phyloP scores from a whole-genome alignment of 345 rosid genomes.

The Anastatica hierochuntica region DNA sequence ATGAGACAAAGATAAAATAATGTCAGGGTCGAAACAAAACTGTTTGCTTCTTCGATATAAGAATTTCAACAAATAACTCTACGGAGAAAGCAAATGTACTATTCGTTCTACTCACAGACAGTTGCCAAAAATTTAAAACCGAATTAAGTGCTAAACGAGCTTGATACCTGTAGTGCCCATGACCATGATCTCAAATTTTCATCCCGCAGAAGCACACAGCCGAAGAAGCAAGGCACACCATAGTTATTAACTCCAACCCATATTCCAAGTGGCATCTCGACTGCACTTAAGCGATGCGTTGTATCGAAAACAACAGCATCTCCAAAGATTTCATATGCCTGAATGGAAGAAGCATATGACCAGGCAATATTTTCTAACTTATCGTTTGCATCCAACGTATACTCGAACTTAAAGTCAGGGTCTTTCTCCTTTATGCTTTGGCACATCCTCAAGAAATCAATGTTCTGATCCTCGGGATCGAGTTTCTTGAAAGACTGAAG shows the following conservation, averaged over 20 bases:
- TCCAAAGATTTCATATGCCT: slow-evolving; percentile 77
- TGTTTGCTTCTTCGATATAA: background rate
- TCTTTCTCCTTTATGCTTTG: slow-evolving; percentile 86
- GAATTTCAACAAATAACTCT: too few species aligned
- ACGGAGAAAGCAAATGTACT: too few species aligned
- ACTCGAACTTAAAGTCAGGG: slow-evolving; percentile 82
- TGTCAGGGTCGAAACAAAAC: background rate
- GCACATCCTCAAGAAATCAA: slow-evolving; percentile 84
- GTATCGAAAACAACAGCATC: slow-evolving; percentile 94
- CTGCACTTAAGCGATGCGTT: slow-evolving; percentile 76
- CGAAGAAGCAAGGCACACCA: slow-evolving; percentile 96
- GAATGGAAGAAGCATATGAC: slow-evolving; percentile 87
- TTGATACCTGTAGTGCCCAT: slow-evolving; percentile 93
- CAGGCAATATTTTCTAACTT: slow-evolving; percentile 81
- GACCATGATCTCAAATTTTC: slow-evolving; percentile 71
- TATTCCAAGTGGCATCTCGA: slow-evolving; percentile 97
- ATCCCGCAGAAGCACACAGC: slow-evolving; percentile 79
- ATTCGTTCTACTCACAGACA: too few species aligned
- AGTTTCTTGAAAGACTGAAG: slow-evolving; percentile 81
- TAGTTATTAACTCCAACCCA: slow-evolving; percentile 93
- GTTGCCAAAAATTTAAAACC: too few species aligned
- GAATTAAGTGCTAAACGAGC: background rate
- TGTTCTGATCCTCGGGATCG: slow-evolving; percentile 81
- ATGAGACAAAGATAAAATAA: slow-evolving; percentile 19
- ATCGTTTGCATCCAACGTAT: slow-evolving; percentile 48